Conservation (phyloP, 352 stramenopile species). For the Thraustotheca clavata region DNA sequence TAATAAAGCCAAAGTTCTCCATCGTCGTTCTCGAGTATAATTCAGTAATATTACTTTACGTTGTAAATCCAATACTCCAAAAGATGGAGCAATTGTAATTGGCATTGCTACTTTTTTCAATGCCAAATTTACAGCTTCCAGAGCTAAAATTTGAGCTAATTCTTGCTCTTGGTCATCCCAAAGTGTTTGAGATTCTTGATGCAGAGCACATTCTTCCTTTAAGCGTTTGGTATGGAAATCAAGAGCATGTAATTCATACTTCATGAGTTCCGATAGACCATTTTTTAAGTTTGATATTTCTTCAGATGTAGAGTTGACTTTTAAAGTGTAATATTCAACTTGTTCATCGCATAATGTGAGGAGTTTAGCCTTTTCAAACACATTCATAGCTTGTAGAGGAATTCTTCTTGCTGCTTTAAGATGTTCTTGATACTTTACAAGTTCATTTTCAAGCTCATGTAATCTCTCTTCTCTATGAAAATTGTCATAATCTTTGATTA, state of each 20-base stretch:
- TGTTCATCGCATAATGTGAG: constrained; percentile 26
- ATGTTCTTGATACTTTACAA: constrained; percentile 31
- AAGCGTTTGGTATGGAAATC: constrained; percentile 39
- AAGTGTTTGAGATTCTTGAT: constrained; percentile 11
- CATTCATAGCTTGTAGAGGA: constrained; percentile 43
- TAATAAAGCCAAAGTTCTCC: constrained; percentile 36
- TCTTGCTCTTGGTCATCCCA: constrained; percentile 2
- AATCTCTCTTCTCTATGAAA: constrained; percentile 27
- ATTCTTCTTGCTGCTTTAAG: constrained; percentile 38
- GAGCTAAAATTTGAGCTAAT: not conserved
- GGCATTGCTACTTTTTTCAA: not conserved
- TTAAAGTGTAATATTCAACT: constrained; percentile 18
- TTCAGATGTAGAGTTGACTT: constrained; percentile 25
- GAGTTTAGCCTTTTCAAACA: constrained; percentile 38
- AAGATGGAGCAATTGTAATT: not conserved
- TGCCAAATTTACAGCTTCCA: not conserved
- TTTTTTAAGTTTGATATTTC: constrained; percentile 30
- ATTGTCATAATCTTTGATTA: not conserved
- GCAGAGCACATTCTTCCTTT: constrained; percentile 42
- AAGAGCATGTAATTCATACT: constrained; percentile 38
- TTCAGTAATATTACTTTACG: constrained; percentile 49
- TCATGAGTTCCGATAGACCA: constrained; percentile 34
- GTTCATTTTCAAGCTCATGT: constrained; percentile 33
- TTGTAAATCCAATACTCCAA: constrained; percentile 33
- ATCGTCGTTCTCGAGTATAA: constrained; percentile 58